Base-by-base conservation (phyloP, 768 basidiomycete species). In the Termitomyces sp. region DNA sequence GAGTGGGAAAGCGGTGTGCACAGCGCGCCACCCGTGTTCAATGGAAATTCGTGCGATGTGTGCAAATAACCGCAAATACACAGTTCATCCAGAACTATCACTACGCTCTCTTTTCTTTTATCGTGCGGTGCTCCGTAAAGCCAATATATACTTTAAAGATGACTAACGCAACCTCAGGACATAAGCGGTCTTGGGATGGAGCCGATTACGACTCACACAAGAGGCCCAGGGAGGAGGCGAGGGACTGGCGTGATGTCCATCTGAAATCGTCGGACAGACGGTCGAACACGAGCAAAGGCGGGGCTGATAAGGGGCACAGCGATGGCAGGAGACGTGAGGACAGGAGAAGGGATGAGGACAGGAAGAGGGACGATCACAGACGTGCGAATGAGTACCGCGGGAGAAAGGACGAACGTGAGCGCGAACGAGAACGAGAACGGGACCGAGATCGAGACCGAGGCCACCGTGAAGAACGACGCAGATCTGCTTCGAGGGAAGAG, bases 161-260 rank as follows among this genome's bases (percentile, higher is more conserved):
- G 87, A 84, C 89, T 90, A 88, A 92, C 82, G 73, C 84, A 70
- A 77, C 85, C 78, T 80, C 89, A 90, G 89, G 89, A 79, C 77
- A 80, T 71, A 91, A 91, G 86, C 87, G 89, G 72, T 74, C 85
- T 62, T 83, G 83, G 85, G 87, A 89, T 66, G 85, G 80, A 60
- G 67, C 63, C 60, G 74, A 77, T 54, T 64, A 71, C 41, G 77
- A 75, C 49, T 66, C 71, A 33, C 67, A 80, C 66, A 89, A 89
- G 70, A 77, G 86, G 63, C 75, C 75, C 46, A 77, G 82, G 60
- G 80, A 80, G 22, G 73, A 85, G 32, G 73, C 76, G 3, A 79
- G 79, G 63, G 84, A 87, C 61, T 88, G 88, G 87, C 74, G 86
- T 56, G 90, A 91, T 60, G 85, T 84, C 0, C 80, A 87, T 62